Percentiles rank a stretch among this genome's conserved stretches.
Evolutionary conservation across 2,329 filamentous ascomycete species (phyloP).

Genomic region (Capronia epimyces): DNA sequence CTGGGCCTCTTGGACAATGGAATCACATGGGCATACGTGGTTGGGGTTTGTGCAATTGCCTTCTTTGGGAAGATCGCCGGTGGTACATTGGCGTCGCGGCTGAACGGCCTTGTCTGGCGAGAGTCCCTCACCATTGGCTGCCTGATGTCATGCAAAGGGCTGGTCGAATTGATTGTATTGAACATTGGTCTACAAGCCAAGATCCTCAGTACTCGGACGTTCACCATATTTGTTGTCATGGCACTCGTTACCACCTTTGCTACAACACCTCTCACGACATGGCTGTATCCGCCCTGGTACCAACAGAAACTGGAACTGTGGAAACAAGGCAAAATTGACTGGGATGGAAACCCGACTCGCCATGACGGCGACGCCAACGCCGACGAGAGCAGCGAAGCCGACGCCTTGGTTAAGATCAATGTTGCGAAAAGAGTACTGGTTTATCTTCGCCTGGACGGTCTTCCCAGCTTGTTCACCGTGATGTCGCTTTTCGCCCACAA

Average conservation of each 20-base stretch:
- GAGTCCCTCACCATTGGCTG: constrained; percentile 83
- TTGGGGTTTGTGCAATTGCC: constrained; percentile 74
- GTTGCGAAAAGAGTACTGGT: constrained; percentile 61
- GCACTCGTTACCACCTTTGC: constrained; percentile 78
- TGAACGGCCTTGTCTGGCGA: constrained; percentile 77
- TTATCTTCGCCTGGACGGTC: constrained; percentile 76
- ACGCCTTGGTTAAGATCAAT: constrained; percentile 27
- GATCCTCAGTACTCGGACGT: constrained; percentile 73
- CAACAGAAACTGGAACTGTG: constrained; percentile 66
- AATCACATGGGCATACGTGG: constrained; percentile 81
- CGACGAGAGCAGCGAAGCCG: constrained; percentile 27
- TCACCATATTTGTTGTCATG: constrained; percentile 95
- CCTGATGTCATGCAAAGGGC: constrained; percentile 93
- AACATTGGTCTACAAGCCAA: constrained; percentile 78
- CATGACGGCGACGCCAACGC: constrained; percentile 44
- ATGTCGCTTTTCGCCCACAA: constrained; percentile 59
- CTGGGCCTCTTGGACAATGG: constrained; percentile 76
- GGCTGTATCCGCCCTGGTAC: constrained; percentile 72
- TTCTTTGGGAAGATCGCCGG: constrained; percentile 82
- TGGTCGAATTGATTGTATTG: constrained; percentile 86
- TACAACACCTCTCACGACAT: constrained; percentile 69
- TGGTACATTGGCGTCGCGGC: constrained; percentile 69
- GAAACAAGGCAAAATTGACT: constrained; percentile 85
- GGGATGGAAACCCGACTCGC: constrained; percentile 57
- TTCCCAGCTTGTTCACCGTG: constrained; percentile 75